Percentiles rank a stretch among this genome's conserved stretches.
phyloP scores from a whole-genome alignment of 2,329 filamentous ascomycete genomes.

The Aspergillus arachidicola region DNA sequence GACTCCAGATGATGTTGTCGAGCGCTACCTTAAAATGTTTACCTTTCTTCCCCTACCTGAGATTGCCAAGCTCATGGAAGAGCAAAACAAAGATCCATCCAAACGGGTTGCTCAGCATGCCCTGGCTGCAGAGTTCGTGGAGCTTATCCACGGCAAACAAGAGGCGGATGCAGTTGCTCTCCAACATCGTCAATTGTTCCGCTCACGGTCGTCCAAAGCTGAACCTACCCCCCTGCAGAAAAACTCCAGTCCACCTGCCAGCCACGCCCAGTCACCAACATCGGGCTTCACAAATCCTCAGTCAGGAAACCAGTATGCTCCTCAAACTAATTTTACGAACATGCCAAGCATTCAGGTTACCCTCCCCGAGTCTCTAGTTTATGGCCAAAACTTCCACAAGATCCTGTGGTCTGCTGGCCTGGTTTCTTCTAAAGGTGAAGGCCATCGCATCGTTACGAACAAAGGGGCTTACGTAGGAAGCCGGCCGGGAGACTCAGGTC shows the following conservation, averaged over 20 bases:
- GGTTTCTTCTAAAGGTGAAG: slow-evolving; percentile 55
- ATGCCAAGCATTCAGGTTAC: slow-evolving; percentile 41
- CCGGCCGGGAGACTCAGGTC: slow-evolving; percentile 40
- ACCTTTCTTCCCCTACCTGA: slow-evolving; percentile 76
- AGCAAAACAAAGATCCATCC: slow-evolving; percentile 68
- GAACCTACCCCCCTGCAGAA: slow-evolving; percentile 36
- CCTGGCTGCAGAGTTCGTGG: slow-evolving; percentile 79
- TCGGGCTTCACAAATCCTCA: slow-evolving; percentile 33
- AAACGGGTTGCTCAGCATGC: slow-evolving; percentile 79
- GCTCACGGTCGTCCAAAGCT: slow-evolving; percentile 35
- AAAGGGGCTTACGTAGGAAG: slow-evolving; percentile 55
- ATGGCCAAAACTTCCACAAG: slow-evolving; percentile 50
- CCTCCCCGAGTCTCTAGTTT: slow-evolving; percentile 54
- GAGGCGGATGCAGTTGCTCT: slow-evolving; percentile 65
- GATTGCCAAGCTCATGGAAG: slow-evolving; percentile 69
- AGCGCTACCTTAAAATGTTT: slow-evolving; percentile 81
- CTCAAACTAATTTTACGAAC: slow-evolving; percentile 43
- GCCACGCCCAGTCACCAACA: slow-evolving; percentile 23
- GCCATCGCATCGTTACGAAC: slow-evolving; percentile 51
- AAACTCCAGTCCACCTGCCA: slow-evolving; percentile 20
- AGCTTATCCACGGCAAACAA: slow-evolving; percentile 72
- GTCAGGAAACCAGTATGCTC: slow-evolving; percentile 42
- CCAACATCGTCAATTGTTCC: slow-evolving; percentile 56
- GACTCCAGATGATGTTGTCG: slow-evolving; percentile 77
- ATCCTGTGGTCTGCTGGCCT: slow-evolving; percentile 56